phyloP scores from a whole-genome alignment of 495 filamentous ascomycete species.

The Talaromyces ruber region DNA sequence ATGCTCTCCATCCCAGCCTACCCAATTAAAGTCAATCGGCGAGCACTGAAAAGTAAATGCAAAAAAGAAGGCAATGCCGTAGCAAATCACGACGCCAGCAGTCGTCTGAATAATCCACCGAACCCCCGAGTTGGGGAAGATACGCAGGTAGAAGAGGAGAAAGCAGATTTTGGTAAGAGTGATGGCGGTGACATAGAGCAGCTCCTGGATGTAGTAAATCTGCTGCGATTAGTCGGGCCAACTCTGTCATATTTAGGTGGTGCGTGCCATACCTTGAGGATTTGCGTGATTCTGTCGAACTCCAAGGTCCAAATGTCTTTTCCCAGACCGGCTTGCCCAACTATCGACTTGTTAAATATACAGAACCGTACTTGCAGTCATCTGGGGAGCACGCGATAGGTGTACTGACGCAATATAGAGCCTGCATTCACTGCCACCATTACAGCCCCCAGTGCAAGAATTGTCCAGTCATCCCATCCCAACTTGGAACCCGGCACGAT shows the following conservation, averaged over 20 bases:
- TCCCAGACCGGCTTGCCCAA: constrained; percentile 11
- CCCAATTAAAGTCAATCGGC: constrained; percentile 29
- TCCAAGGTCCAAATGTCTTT: constrained; percentile 14
- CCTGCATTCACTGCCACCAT: too few relatives aligned
- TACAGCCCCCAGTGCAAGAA: too few relatives aligned
- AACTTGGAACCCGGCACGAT: too few relatives aligned
- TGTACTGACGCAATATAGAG: too few relatives aligned
- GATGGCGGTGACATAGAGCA: constrained; percentile 12
- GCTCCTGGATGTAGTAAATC: constrained; percentile 12
- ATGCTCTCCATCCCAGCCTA: constrained; percentile 22
- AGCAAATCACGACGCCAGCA: constrained; percentile 17
- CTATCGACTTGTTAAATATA: constrained; percentile 3
- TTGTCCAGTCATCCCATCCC: too few relatives aligned
- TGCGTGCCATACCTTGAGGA: constrained; percentile 7
- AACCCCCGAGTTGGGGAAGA: constrained; percentile 19
- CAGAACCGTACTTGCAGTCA: constrained; percentile 5
- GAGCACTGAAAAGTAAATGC: constrained; percentile 23
- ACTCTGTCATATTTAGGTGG: too few relatives aligned
- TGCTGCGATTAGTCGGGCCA: not conserved
- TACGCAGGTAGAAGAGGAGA: constrained; percentile 24
- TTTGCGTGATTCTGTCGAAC: constrained; percentile 8
- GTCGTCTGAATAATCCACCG: constrained; percentile 14
- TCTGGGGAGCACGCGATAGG: constrained; percentile 1
- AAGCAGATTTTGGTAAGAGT: constrained; percentile 11
- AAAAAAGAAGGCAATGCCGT: constrained; percentile 22